These are phyloP conservation scores for Gamsiella multidivaricata DNA, from an alignment of 192 early-diverging fungal genomes.

Conservation along the genomic window DNA sequence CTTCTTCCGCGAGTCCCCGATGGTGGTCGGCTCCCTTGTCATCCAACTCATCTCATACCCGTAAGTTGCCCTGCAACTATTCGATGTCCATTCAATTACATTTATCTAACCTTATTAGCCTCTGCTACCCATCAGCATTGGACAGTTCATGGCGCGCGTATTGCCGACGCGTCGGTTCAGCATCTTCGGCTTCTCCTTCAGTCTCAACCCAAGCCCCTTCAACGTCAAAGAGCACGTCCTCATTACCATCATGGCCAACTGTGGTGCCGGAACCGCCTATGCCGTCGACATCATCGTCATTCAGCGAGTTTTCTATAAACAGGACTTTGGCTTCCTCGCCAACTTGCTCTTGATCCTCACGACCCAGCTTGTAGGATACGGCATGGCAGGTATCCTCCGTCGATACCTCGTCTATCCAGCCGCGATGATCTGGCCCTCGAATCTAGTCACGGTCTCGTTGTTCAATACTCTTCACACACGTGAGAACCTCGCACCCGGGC, in stretches of 20 bases:
- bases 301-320: constrained; percentile 69
- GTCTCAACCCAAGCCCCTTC: constrained; percentile 59
- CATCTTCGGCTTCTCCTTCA: constrained; percentile 10
- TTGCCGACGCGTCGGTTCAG: constrained; percentile 9
- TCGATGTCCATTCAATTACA: background rate
- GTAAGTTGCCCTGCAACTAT: constrained; percentile 14
- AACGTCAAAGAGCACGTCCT: constrained; percentile 75
- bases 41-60: constrained; percentile 64
- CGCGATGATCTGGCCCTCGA: constrained; percentile 90
- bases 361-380: constrained; percentile 67
- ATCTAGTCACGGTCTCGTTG: constrained; percentile 65
- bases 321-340: constrained; percentile 65
- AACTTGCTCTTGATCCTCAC: constrained; percentile 72
- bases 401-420: constrained; percentile 84
- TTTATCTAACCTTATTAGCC: background rate
- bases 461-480: constrained; percentile 59
- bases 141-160: constrained; percentile 34
- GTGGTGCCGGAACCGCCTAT: constrained; percentile 64
- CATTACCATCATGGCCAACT: constrained; percentile 66
- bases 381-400: constrained; percentile 83
- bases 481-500: constrained; percentile 26
- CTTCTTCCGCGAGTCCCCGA: constrained; percentile 44
- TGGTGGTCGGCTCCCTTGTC: constrained; percentile 41
- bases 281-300: constrained; percentile 70
- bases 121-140: background rate